A percentile compares a stretch with the other conserved stretches of the same genome.
Conservation (phyloP, 169 alveolate species). For the Plasmodium gonderi region DNA sequence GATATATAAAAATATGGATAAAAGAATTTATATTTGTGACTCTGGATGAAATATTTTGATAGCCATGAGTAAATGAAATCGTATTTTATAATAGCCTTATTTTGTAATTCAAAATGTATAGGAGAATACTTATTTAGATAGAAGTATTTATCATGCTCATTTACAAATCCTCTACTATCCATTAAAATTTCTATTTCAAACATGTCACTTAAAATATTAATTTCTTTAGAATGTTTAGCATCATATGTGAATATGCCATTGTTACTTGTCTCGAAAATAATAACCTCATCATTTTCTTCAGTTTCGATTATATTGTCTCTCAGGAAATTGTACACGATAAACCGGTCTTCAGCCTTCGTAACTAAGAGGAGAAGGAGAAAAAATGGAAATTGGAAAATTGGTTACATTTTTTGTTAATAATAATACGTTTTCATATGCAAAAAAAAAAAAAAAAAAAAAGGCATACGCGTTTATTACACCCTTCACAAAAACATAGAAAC, state of each 20-base stretch:
- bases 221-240: slow-evolving; percentile 41
- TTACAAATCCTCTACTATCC: slow-evolving; percentile 13
- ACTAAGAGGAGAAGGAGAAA: slow-evolving; percentile 3
- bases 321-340: slow-evolving; percentile 21
- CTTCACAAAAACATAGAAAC: too few relatives aligned
- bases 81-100: slow-evolving; percentile 43
- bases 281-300: slow-evolving; percentile 18
- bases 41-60: slow-evolving; percentile 27
- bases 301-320: slow-evolving; percentile 40
- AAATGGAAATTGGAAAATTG: neutral
- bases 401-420: neutral
- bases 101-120: slow-evolving; percentile 47
- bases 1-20: slow-evolving; percentile 29
- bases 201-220: slow-evolving; percentile 14
- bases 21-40: slow-evolving; percentile 1
- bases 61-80: slow-evolving; percentile 38
- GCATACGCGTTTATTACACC: too few relatives aligned
- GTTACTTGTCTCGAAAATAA: slow-evolving; percentile 35
- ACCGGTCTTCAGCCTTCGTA: slow-evolving; percentile 27
- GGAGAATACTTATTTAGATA: slow-evolving; percentile 17
- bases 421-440: neutral
- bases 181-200: slow-evolving; percentile 59
- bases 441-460: too few relatives aligned
- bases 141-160: slow-evolving; percentile 13
- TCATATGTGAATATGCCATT: slow-evolving; percentile 41